Conservation (phyloP, 176 grass and related monocot species). For the Bromus sterilis region DNA sequence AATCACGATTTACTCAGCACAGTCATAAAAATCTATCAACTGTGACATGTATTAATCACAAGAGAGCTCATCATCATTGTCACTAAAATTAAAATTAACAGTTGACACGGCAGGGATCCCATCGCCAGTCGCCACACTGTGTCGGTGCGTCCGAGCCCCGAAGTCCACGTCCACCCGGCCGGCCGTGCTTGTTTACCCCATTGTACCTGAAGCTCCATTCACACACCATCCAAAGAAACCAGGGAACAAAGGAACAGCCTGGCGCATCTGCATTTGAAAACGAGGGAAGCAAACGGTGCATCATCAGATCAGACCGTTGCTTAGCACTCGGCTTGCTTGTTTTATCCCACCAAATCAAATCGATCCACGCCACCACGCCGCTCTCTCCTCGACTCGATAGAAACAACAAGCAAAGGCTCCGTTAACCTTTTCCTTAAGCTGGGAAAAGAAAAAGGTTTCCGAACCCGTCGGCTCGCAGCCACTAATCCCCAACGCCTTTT, state of each 20-base stretch:
- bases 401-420: constrained; percentile 6
- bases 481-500: constrained; percentile 45
- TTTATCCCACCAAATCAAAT: background rate
- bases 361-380: background rate
- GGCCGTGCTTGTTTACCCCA: no score
- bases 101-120: no score
- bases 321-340: background rate
- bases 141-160: no score
- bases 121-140: no score
- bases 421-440: background rate
- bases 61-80: no score
- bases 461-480: constrained; percentile 33
- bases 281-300: background rate
- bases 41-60: background rate
- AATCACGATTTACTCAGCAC: background rate
- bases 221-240: background rate
- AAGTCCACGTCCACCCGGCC: no score
- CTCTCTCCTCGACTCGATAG: background rate
- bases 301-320: background rate
- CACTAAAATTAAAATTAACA: no score
- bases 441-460: background rate
- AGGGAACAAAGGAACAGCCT: background rate
- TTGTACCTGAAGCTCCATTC: background rate
- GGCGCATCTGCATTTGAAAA: background rate
- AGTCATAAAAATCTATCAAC: background rate